phyloP scores from a whole-genome alignment of 257 asterid genomes.

The Misopates orontium region DNA sequence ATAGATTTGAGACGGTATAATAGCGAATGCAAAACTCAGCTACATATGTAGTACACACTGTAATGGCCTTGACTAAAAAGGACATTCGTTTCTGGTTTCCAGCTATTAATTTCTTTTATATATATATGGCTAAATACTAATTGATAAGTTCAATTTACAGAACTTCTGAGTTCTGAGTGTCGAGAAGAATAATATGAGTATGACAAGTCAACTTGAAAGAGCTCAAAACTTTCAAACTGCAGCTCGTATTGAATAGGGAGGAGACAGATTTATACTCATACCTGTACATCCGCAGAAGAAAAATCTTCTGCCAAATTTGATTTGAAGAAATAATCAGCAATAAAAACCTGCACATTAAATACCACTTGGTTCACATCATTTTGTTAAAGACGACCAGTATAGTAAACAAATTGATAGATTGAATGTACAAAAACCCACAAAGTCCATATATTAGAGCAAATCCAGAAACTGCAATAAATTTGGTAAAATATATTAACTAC shows the following conservation, averaged over 20 bases:
- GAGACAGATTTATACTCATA: conserved; percentile 26
- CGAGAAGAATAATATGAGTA: conserved; percentile 9
- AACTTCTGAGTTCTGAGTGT: not conserved
- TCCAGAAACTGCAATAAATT: no score
- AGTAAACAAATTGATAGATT: conserved; percentile 3
- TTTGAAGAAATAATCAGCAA: conserved; percentile 89
- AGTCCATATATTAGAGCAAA: no score
- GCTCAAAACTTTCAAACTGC: no score
- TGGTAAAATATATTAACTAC: no score
- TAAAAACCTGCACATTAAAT: conserved; percentile 66
- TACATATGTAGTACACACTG: conserved; percentile 17
- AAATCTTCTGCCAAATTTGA: conserved; percentile 72
- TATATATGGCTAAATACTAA: not conserved
- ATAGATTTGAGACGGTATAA: conserved; percentile 21
- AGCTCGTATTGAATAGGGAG: conserved; percentile 7
- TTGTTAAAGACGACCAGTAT: not conserved
- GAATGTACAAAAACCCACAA: no score
- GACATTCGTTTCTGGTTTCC: conserved; percentile 18
- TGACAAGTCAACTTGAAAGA: conserved; percentile 18
- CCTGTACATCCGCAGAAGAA: conserved; percentile 87
- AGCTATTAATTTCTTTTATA: not conserved
- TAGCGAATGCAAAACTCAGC: conserved; percentile 1
- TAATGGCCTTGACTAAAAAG: conserved; percentile 8
- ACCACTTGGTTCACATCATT: conserved; percentile 23
- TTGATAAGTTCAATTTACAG: not conserved